These are phyloP conservation scores for Sodiomyces alkalinus DNA, from an alignment of 2,329 filamentous ascomycete genomes.

Conservation along the genomic window DNA sequence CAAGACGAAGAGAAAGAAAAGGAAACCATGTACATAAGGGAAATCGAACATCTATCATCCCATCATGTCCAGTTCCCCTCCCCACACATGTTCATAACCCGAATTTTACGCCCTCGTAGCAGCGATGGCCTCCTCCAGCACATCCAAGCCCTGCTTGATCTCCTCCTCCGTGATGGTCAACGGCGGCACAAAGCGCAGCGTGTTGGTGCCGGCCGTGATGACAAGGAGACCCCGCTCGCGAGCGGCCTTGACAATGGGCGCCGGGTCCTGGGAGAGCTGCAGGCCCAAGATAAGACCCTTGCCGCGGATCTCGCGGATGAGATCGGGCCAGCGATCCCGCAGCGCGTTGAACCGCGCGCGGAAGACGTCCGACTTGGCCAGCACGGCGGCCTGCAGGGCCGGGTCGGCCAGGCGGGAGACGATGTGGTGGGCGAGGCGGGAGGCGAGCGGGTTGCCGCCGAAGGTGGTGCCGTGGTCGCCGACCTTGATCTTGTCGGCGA, in stretches of 20 bases:
- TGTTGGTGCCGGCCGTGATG: constrained; percentile 88
- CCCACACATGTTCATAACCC: not conserved
- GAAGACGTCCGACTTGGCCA: constrained; percentile 45
- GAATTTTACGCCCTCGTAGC: constrained; percentile 14
- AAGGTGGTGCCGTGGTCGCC: constrained; percentile 93
- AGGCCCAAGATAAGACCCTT: constrained; percentile 75
- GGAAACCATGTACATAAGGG: too few relatives aligned
- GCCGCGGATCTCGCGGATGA: constrained; percentile 69
- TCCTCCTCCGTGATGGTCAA: constrained; percentile 67
- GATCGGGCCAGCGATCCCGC: constrained; percentile 39
- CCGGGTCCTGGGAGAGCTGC: constrained; percentile 62
- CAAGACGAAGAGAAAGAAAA: too few relatives aligned
- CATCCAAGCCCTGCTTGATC: constrained; percentile 62
- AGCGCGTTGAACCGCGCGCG: constrained; percentile 30
- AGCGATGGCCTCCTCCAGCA: constrained; percentile 53
- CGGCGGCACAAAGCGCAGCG: constrained; percentile 79
- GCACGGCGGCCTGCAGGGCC: constrained; percentile 53
- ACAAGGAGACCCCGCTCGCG: constrained; percentile 76
- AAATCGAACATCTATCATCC: too few relatives aligned
- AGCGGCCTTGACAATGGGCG: constrained; percentile 66
- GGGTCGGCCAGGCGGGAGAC: constrained; percentile 60
- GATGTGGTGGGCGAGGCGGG: constrained; percentile 73
- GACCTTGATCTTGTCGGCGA: constrained; percentile 27
- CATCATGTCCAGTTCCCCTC: too few relatives aligned
- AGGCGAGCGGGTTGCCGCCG: constrained; percentile 79